A percentile compares a stretch with the other conserved stretches of the same genome.
Conservation (phyloP, 176 grass and related monocot species). For the Cenchrus fungigraminus region DNA sequence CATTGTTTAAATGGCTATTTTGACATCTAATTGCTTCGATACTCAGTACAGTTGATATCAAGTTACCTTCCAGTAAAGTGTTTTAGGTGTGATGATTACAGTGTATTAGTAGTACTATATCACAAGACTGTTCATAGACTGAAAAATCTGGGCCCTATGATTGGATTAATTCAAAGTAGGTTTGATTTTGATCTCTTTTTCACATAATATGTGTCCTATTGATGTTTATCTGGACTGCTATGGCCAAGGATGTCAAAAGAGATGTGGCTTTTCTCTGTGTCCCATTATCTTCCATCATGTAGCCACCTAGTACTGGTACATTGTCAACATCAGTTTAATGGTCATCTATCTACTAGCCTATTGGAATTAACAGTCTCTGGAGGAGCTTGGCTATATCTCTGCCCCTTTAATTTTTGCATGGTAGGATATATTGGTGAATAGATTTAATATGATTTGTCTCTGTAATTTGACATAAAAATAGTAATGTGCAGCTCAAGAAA, state of each 20-base stretch:
- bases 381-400: background rate
- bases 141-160: background rate
- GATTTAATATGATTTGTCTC: background rate
- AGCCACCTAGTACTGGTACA: background rate
- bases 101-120: conserved; percentile 6
- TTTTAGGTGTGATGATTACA: background rate
- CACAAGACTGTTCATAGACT: conserved; percentile 4
- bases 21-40: background rate
- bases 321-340: background rate
- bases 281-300: background rate
- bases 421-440: background rate
- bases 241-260: background rate
- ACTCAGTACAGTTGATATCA: conserved; percentile 18
- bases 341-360: background rate
- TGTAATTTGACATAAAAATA: background rate
- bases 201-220: background rate
- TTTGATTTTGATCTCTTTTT: conserved; percentile 18
- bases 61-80: background rate
- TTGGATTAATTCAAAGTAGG: conserved; percentile 4
- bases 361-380: background rate
- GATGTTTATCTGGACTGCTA: background rate
- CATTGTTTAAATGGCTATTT: conserved; percentile 27
- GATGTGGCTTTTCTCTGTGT: background rate
- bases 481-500: background rate
- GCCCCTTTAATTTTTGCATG: background rate